Conservation (phyloP, 139 green algal species). For the Micractinium sp. region DNA sequence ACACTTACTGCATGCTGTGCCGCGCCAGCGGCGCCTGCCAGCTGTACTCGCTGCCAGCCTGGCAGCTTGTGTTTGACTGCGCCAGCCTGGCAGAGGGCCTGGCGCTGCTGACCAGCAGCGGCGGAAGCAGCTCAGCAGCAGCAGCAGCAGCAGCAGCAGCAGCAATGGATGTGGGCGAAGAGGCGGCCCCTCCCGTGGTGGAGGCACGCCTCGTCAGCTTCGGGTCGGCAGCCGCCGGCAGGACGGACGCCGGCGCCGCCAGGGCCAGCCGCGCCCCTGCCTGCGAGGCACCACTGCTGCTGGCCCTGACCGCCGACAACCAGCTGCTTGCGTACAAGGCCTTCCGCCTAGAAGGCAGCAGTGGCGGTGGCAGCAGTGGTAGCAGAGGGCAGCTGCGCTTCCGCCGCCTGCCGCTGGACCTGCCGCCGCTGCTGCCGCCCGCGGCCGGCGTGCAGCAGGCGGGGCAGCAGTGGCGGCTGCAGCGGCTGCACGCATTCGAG, state of each 20-base stretch:
- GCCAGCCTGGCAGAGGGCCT: slow-evolving; percentile 38
- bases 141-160: not conserved
- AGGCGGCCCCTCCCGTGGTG: not conserved
- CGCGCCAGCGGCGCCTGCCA: slow-evolving; percentile 53
- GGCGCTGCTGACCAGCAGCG: slow-evolving; percentile 10
- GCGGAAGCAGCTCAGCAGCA: too few species aligned
- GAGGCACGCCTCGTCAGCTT: slow-evolving; percentile 64
- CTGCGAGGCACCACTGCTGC: slow-evolving; percentile 67
- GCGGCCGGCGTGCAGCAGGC: not conserved
- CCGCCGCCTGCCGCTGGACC: slow-evolving; percentile 49
- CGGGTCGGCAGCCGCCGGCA: not conserved
- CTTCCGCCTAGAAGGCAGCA: slow-evolving; percentile 20
- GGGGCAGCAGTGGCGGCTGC: slow-evolving; percentile 19
- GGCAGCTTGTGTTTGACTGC: slow-evolving; percentile 51
- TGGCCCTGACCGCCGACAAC: slow-evolving; percentile 70
- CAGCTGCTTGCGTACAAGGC: slow-evolving; percentile 73
- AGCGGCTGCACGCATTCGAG: slow-evolving; percentile 48
- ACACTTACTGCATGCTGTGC: slow-evolving; percentile 42
- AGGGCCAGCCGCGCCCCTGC: slow-evolving; percentile 17
- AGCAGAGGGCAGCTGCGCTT: slow-evolving; percentile 46
- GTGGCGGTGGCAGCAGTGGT: not conserved
- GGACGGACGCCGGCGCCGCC: not conserved
- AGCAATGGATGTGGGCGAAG: not conserved
- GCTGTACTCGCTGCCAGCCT: slow-evolving; percentile 63
- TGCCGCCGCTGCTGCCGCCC: slow-evolving; percentile 11